Evolutionary conservation across 2,329 filamentous ascomycete species (phyloP), one percentile per base, ranked within the genome.

Genomic region (Calonectria ilicicola): DNA sequence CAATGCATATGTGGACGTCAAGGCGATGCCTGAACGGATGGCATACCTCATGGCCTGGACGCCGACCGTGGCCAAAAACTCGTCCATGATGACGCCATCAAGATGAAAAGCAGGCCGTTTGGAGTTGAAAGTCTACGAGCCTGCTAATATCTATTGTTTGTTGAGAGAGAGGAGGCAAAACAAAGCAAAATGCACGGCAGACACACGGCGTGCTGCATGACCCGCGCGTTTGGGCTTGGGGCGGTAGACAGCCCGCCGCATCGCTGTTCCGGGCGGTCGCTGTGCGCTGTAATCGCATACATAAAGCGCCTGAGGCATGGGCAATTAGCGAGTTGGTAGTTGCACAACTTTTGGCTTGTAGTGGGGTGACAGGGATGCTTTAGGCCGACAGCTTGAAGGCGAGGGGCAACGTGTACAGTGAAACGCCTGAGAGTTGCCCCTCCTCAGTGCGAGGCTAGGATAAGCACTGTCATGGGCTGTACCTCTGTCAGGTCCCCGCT

Each of bases 31-130:
- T 21, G 95, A 96, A 63, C 94, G 89, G 79, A 98, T 96, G 82
- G 95, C 95, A 90, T 97, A 97, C 85, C 95, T 98, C 89, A 97
- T 93, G 63, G 95, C 94, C 85, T 97, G 95, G 62, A 87, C 83
- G 74, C 89, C 89, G 71, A 91, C 82, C 53, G 85, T 83, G 63
- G 87, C 80, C 70, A 91, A 84, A 74, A 91, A 87, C 67, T 88
- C 88, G 82, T 98, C 95, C 95, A 98, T 97, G 76, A 60, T 73
- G 46, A 63, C 67, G 58, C 56, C 68, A 63, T 70, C 56, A 67
- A 70, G 67, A 21, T 44, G 23, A 26, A 32, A 46, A 44, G 53
- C 23, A 65, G 46, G 58, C 15, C 42, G 58, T 40, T 44, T 38
- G 35, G 40, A 27, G 65, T 67, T 46, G 65, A 47, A 53, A 29